Conservation (phyloP, 441 rosid species). For the Manihot esculenta region DNA sequence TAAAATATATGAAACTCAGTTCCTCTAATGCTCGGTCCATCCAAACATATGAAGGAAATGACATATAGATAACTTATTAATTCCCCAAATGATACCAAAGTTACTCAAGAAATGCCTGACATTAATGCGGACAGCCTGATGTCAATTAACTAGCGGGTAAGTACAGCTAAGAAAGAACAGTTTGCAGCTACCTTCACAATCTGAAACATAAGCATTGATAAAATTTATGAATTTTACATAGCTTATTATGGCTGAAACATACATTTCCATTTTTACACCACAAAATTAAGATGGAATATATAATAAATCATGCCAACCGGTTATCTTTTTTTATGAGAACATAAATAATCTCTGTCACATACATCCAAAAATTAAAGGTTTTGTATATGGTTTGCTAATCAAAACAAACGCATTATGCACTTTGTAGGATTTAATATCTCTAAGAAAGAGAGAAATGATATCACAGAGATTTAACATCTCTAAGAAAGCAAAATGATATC, state of each 20-base stretch:
- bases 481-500: not conserved
- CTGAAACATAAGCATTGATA: not conserved
- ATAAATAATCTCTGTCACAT: not conserved
- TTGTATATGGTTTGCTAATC: not conserved
- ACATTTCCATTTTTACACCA: not conserved
- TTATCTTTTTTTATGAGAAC: not conserved
- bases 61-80: not conserved
- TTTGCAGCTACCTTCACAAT: not conserved
- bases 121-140: not conserved
- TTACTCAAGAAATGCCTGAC: not conserved
- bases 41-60: not conserved
- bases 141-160: not conserved
- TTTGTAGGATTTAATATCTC: not conserved
- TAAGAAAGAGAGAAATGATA: not conserved
- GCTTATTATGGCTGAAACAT: not conserved
- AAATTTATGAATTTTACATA: not conserved
- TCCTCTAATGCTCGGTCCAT: not conserved
- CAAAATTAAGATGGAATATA: not conserved
- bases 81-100: not conserved
- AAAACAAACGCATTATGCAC: not conserved
- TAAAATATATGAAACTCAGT: not conserved
- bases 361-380: not conserved
- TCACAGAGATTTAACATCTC: conserved; percentile 5
- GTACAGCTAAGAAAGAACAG: not conserved
- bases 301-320: not conserved